These are phyloP conservation scores for Hordeum pubiflorum DNA, from an alignment of 202 grass and related monocot genomes.

Conservation along the genomic window DNA sequence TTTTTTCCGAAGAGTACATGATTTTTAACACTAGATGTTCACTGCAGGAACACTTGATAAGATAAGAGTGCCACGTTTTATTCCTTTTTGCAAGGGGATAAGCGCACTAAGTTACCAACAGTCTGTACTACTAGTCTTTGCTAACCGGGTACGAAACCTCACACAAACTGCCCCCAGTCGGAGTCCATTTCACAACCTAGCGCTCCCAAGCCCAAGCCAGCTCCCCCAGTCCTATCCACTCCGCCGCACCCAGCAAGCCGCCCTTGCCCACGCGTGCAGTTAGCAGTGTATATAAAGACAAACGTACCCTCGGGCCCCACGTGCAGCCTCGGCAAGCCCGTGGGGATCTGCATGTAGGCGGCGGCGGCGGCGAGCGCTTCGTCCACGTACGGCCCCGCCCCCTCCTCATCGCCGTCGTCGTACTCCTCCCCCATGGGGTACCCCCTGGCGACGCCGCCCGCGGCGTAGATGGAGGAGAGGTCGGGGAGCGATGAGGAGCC, in stretches of 20 bases:
- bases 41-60: background rate
- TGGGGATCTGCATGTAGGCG: conserved; percentile 33
- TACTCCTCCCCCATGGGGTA: conserved; percentile 40
- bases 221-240: conserved; percentile 18
- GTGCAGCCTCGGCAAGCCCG: conserved; percentile 54
- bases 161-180: background rate
- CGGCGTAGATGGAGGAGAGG: conserved; percentile 29
- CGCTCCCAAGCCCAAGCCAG: background rate
- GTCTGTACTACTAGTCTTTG: background rate
- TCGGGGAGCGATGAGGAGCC: conserved; percentile 59
- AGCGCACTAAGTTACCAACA: background rate
- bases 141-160: background rate
- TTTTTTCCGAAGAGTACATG: background rate
- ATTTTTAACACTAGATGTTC: background rate
- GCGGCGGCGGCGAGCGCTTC: conserved; percentile 18
- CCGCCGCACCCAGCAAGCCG: background rate
- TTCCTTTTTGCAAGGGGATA: background rate
- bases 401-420: conserved; percentile 28
- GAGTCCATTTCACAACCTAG: background rate
- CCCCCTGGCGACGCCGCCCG: conserved; percentile 26
- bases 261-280: conserved; percentile 18
- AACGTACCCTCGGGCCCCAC: conserved; percentile 58
- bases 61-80: background rate
- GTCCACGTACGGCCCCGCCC: conserved; percentile 17
- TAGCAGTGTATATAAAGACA: background rate